phyloP scores from a whole-genome alignment of 768 basidiomycete genomes.

The Kwoniella bestiolae region DNA sequence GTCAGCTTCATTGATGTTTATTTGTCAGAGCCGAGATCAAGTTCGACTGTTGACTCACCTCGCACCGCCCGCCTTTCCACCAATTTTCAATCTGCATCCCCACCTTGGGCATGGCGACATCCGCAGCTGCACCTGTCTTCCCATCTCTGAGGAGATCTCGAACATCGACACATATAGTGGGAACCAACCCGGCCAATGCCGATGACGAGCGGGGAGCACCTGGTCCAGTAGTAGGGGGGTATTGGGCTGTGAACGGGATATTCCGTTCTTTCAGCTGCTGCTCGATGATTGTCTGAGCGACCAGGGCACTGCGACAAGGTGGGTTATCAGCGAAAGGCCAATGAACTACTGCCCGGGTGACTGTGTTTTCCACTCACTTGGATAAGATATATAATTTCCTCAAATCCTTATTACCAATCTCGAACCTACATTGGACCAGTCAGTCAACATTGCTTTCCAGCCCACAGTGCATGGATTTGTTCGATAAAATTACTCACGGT shows the following conservation, averaged over 20 bases:
- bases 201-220: conserved; percentile 48
- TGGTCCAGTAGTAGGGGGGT: conserved; percentile 61
- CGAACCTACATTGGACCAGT: conserved; percentile 60
- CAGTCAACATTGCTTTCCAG: too few species aligned
- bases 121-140: conserved; percentile 67
- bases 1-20: too few species aligned
- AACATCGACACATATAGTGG: conserved; percentile 80
- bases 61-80: conserved; percentile 82
- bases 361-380: conserved; percentile 64
- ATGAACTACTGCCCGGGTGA: too few species aligned
- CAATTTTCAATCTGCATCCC: conserved; percentile 85
- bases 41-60: conserved; percentile 54
- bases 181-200: conserved; percentile 66
- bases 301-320: conserved; percentile 68
- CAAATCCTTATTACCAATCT: conserved; percentile 66
- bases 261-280: conserved; percentile 79
- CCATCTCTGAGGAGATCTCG: conserved; percentile 74
- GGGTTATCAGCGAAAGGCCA: too few species aligned
- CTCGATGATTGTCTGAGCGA: conserved; percentile 87
- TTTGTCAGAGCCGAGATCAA: too few species aligned
- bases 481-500: conserved; percentile 2
- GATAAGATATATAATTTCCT: conserved; percentile 84
- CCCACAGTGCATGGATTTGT: too few species aligned
- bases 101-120: conserved; percentile 91
- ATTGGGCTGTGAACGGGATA: conserved; percentile 77